A percentile compares a stretch with the other conserved stretches of the same genome.
Conservation (phyloP, 176 grass and related monocot species). For the Triticum dicoccoides region DNA sequence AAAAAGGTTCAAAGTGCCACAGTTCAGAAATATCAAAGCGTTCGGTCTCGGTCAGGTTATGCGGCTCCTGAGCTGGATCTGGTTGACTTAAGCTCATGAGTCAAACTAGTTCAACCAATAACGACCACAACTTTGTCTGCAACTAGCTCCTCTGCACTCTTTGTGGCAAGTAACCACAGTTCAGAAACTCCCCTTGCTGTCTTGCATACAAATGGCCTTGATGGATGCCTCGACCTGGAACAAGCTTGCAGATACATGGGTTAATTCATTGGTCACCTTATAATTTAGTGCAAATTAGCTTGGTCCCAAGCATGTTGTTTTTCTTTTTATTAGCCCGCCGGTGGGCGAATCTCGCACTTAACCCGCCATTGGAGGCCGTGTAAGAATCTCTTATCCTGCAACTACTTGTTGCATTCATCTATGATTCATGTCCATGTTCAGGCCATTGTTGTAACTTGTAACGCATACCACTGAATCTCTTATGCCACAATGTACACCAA, state of each 20-base stretch:
- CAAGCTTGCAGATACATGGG: neutral
- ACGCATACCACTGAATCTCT: too few species aligned
- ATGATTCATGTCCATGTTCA: constrained; percentile 25
- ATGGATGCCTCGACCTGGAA: too few species aligned
- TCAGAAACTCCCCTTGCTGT: too few species aligned
- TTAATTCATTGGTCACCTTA: neutral
- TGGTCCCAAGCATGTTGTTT: neutral
- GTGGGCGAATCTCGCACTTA: neutral
- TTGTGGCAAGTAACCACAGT: neutral
- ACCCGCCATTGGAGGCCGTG: neutral
- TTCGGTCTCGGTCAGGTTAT: neutral
- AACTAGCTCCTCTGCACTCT: neutral
- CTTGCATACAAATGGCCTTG: too few species aligned
- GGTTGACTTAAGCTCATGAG: neutral
- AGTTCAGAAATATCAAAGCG: neutral
- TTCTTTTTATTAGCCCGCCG: neutral
- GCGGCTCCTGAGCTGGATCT: neutral
- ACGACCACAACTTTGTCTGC: neutral
- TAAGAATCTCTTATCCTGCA: constrained; percentile 2
- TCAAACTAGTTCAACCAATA: neutral
- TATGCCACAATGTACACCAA: too few species aligned
- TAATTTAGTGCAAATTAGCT: constrained; percentile 10
- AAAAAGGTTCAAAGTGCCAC: neutral
- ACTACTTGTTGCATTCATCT: constrained; percentile 19
- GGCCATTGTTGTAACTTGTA: neutral